Conservation (phyloP, 2,329 filamentous ascomycete genomes). For the Coniella vitis region DNA sequence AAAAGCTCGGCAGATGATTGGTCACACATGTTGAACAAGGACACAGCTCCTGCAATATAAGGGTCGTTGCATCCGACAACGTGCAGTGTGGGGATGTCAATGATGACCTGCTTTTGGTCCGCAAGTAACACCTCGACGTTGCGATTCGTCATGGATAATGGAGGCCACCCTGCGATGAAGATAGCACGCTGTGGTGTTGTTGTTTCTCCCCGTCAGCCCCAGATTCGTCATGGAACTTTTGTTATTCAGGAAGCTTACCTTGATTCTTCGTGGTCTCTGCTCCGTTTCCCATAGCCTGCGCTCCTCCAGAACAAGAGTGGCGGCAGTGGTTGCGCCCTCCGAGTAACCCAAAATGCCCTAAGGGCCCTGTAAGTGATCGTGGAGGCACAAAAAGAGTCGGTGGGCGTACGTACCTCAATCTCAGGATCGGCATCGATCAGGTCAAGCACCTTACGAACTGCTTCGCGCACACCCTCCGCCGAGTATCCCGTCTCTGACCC, state of each 20-base stretch:
- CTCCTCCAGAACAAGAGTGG: constrained; percentile 12
- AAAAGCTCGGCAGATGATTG: constrained; percentile 33
- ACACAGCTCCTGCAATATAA: constrained; percentile 5
- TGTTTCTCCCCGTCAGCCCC: constrained; percentile 9
- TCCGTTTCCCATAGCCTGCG: constrained; percentile 16
- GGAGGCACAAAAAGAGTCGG: not conserved
- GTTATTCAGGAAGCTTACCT: constrained; percentile 20
- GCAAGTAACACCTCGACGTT: constrained; percentile 25
- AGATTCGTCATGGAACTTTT: not conserved
- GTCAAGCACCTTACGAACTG: constrained; percentile 25
- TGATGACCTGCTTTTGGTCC: constrained; percentile 31
- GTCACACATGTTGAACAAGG: constrained; percentile 31
- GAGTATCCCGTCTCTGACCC: constrained; percentile 33
- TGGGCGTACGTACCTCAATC: constrained; percentile 20
- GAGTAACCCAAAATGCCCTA: constrained; percentile 15
- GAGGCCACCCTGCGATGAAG: constrained; percentile 41
- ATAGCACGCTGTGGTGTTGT: constrained; percentile 33
- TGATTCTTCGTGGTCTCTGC: constrained; percentile 28
- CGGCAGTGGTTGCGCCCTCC: constrained; percentile 13
- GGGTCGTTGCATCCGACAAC: constrained; percentile 32
- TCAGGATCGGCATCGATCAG: constrained; percentile 9
- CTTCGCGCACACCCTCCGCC: constrained; percentile 26
- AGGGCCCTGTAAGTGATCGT: not conserved
- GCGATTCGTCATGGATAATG: constrained; percentile 26
- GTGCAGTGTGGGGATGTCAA: constrained; percentile 35